phyloP scores from a whole-genome alignment of 2,329 filamentous ascomycete species.

The Pyricularia pennisetigena region DNA sequence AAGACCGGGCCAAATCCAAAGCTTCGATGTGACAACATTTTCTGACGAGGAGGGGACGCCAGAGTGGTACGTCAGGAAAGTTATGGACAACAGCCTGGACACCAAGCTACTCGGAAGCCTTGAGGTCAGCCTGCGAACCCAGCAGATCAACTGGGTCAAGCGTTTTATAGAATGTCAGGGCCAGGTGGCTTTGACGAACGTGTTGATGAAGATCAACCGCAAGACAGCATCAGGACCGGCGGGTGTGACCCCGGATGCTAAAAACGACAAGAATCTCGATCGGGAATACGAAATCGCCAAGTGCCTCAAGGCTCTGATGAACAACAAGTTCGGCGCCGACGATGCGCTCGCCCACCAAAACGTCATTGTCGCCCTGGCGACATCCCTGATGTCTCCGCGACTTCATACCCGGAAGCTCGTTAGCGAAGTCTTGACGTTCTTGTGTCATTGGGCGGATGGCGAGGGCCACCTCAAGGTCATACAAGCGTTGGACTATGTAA shows the following conservation, averaged over 20 bases:
- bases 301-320: slow-evolving; percentile 94
- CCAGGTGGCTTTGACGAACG: slow-evolving; percentile 89
- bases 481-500: slow-evolving; percentile 86
- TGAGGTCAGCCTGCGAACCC: slow-evolving; percentile 88
- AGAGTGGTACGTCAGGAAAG: slow-evolving; percentile 95
- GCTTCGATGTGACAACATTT: slow-evolving; percentile 60
- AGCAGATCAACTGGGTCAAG: slow-evolving; percentile 96
- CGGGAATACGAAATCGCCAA: slow-evolving; percentile 96
- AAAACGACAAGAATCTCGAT: slow-evolving; percentile 70
- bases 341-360: slow-evolving; percentile 86
- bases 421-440: slow-evolving; percentile 90
- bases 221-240: slow-evolving; percentile 67
- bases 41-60: slow-evolving; percentile 93
- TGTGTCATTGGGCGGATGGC: slow-evolving; percentile 84
- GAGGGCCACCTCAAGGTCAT: slow-evolving; percentile 89
- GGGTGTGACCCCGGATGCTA: slow-evolving; percentile 41
- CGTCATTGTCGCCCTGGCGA: slow-evolving; percentile 78
- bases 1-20: slow-evolving; percentile 60
- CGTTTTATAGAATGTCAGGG: slow-evolving; percentile 96
- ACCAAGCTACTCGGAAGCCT: slow-evolving; percentile 86
- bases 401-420: slow-evolving; percentile 89
- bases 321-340: slow-evolving; percentile 98
- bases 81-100: slow-evolving; percentile 92
- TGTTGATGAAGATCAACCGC: slow-evolving; percentile 88
- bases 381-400: slow-evolving; percentile 77